phyloP scores from a whole-genome alignment of 2,329 filamentous ascomycete genomes.

The Zymoseptoria pseudotritici region DNA sequence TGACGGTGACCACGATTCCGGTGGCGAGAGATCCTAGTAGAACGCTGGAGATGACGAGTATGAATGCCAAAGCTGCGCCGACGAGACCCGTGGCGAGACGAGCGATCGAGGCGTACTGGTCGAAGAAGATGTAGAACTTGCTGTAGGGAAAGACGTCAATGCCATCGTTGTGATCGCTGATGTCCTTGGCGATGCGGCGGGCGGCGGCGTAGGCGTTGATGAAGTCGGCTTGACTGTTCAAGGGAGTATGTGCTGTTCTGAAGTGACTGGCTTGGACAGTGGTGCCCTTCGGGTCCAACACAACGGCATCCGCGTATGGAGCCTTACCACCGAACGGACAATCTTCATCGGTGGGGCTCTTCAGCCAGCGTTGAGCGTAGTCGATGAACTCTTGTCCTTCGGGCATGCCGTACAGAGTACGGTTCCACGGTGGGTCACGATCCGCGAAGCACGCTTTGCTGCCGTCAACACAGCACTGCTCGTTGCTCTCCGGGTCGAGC shows the following conservation, averaged over 20 bases:
- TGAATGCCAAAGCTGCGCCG: conserved; percentile 74
- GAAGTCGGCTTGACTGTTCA: conserved; percentile 84
- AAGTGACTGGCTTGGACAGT: conserved; percentile 82
- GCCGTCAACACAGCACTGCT: conserved; percentile 58
- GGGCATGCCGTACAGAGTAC: conserved; percentile 83
- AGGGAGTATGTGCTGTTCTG: conserved; percentile 77
- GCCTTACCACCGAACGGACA: conserved; percentile 87
- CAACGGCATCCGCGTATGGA: conserved; percentile 75
- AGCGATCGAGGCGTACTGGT: conserved; percentile 86
- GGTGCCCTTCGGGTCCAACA: conserved; percentile 60
- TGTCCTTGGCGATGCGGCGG: conserved; percentile 73
- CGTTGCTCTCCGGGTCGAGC: conserved; percentile 78
- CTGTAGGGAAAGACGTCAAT: conserved; percentile 92
- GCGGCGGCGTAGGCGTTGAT: conserved; percentile 86
- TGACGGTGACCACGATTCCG: conserved; percentile 71
- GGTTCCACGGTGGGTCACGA: conserved; percentile 77
- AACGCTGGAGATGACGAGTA: conserved; percentile 69
- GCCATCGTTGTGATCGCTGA: conserved; percentile 61
- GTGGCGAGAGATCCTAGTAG: conserved; percentile 80
- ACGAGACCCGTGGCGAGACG: conserved; percentile 71
- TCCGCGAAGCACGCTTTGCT: conserved; percentile 66
- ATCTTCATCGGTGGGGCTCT: conserved; percentile 68
- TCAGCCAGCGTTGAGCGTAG: conserved; percentile 77
- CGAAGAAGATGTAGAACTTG: conserved; percentile 98
- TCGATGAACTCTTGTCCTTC: conserved; percentile 83